A percentile compares a stretch with the other conserved stretches of the same genome.
Evolutionary conservation across 2,329 filamentous ascomycete species (phyloP).

Genomic region (Pezicula rhizophila): DNA sequence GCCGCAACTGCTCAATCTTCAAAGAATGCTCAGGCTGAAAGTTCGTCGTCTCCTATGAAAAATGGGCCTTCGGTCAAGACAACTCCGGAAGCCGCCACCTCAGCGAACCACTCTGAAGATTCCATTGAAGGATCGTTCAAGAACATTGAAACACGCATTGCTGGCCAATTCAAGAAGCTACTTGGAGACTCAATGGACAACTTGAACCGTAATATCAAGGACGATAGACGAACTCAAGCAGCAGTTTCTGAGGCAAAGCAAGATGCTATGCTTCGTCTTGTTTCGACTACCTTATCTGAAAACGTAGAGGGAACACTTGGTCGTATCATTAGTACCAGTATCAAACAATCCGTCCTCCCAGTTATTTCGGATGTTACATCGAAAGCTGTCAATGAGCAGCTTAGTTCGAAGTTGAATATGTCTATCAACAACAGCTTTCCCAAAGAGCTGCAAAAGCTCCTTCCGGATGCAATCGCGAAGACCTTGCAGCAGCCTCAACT

Average conservation of each 20-base stretch:
- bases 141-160: conserved; percentile 41
- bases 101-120: conserved; percentile 11
- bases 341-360: conserved; percentile 69
- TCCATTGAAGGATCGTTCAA: conserved; percentile 41
- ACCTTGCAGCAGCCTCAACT: conserved; percentile 71
- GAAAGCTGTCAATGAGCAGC: conserved; percentile 63
- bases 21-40: conserved; percentile 17
- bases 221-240: conserved; percentile 62
- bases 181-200: conserved; percentile 55
- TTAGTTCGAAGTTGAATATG: conserved; percentile 54
- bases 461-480: conserved; percentile 62
- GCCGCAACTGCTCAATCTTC: conserved; percentile 11
- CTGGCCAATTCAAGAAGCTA: conserved; percentile 38
- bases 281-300: conserved; percentile 62
- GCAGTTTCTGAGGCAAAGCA: conserved; percentile 59
- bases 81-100: conserved; percentile 9
- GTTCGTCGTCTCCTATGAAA: conserved; percentile 23
- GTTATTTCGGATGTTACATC: conserved; percentile 62
- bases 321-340: conserved; percentile 55
- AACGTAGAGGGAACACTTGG: conserved; percentile 50
- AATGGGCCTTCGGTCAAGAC: conserved; percentile 20
- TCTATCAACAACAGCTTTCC: conserved; percentile 29
- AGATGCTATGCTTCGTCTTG: conserved; percentile 61
- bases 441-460: conserved; percentile 62
- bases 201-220: conserved; percentile 56